phyloP scores from a whole-genome alignment of 306 rosid genomes.

The Vicia villosa region DNA sequence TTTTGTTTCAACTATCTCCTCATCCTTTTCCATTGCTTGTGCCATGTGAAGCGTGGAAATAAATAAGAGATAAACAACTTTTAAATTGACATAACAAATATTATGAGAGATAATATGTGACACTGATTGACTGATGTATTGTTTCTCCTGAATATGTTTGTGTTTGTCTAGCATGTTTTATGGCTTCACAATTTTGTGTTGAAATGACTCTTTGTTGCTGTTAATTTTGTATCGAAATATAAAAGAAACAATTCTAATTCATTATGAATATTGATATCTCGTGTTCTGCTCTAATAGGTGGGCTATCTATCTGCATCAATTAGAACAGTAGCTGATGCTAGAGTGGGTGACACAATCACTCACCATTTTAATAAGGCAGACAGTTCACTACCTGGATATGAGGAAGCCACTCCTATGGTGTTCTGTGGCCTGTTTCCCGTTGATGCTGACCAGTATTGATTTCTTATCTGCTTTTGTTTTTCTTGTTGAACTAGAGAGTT shows the following conservation, averaged over 20 bases:
- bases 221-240: conserved; percentile 26
- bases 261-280: conserved; percentile 25
- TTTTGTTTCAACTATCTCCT: too few species aligned
- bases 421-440: conserved; percentile 97
- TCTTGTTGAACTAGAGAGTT: conserved; percentile 20
- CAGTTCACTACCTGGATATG: conserved; percentile 82
- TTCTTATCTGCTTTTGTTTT: conserved; percentile 39
- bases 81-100: conserved; percentile 7
- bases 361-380: conserved; percentile 64
- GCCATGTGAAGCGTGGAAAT: not conserved
- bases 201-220: conserved; percentile 3
- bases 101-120: not conserved
- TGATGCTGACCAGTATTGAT: conserved; percentile 92
- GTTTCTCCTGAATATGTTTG: conserved; percentile 7
- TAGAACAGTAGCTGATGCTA: conserved; percentile 94
- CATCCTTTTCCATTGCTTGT: too few species aligned
- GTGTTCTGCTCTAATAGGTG: conserved; percentile 55
- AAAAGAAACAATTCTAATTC: conserved; percentile 13
- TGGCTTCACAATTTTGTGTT: conserved; percentile 10
- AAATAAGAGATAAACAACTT: conserved; percentile 2
- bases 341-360: conserved; percentile 94
- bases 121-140: conserved; percentile 27
- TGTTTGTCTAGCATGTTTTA: not conserved
- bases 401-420: conserved; percentile 96
- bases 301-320: conserved; percentile 95